These are phyloP conservation scores for Wickerhamiella shivajii DNA, from an alignment of 805 yeast species.

Conservation along the genomic window DNA sequence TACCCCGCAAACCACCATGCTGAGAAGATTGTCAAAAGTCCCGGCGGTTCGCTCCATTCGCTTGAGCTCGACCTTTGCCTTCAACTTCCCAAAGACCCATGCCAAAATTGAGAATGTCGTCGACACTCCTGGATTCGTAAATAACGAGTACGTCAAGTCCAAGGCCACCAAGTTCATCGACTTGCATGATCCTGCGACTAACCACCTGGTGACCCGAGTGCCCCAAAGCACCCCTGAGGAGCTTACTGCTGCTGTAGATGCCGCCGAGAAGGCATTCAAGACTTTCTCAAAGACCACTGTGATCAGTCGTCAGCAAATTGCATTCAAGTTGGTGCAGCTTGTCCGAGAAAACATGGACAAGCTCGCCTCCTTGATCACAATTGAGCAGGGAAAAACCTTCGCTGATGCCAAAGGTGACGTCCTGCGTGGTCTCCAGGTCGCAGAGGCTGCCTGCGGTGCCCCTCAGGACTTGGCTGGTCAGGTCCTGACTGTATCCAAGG, in stretches of 20 bases:
- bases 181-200: conserved; percentile 64
- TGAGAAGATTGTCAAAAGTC: not conserved
- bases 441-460: conserved; percentile 56
- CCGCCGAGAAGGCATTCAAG: conserved; percentile 50
- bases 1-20: too few species aligned
- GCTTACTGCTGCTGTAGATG: conserved; percentile 46
- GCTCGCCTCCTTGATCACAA: conserved; percentile 46
- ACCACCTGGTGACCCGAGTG: conserved; percentile 46
- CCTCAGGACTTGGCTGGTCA: conserved; percentile 48
- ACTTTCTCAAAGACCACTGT: conserved; percentile 38
- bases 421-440: conserved; percentile 62
- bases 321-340: conserved; percentile 52
- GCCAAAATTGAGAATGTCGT: conserved; percentile 21
- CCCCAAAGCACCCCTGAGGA: conserved; percentile 61
- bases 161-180: conserved; percentile 47
- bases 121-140: conserved; percentile 26
- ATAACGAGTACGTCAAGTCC: conserved; percentile 38
- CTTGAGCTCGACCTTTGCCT: conserved; percentile 3
- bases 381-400: conserved; percentile 66
- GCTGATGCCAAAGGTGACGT: conserved; percentile 66
- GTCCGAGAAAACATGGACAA: conserved; percentile 54
- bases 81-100: conserved; percentile 20
- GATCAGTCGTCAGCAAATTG: conserved; percentile 43
- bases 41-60: not conserved
- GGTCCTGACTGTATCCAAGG: conserved; percentile 50